phyloP scores from a whole-genome alignment of 139 green algal genomes.

The Chlorella sp. region DNA sequence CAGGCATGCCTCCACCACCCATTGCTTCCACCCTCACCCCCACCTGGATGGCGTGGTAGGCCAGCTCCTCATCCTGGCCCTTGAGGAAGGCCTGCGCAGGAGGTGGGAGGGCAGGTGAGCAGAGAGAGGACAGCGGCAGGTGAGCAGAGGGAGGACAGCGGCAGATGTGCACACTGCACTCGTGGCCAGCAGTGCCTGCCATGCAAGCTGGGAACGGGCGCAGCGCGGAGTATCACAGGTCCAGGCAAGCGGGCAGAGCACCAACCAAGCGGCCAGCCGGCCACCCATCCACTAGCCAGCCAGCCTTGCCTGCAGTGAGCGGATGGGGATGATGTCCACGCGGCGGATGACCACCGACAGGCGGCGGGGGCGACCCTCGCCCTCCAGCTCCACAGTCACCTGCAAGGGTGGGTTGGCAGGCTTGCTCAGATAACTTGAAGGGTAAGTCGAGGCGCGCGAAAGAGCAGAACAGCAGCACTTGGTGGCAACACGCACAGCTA shows the following conservation, averaged over 20 bases:
- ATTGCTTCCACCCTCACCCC: not conserved
- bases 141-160: not conserved
- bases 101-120: not conserved
- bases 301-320: constrained; percentile 10
- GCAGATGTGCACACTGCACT: too few relatives aligned
- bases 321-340: constrained; percentile 36
- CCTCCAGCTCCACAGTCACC: constrained; percentile 26
- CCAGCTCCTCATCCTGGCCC: constrained; percentile 39
- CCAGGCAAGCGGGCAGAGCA: not conserved
- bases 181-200: not conserved
- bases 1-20: too few relatives aligned
- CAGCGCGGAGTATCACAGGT: too few relatives aligned
- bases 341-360: constrained; percentile 35
- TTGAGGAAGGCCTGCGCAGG: not conserved
- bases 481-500: too few relatives aligned
- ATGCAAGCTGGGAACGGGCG: too few relatives aligned
- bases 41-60: constrained; percentile 55
- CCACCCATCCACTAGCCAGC: too few relatives aligned
- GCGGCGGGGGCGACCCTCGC: constrained; percentile 21
- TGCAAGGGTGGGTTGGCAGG: not conserved
- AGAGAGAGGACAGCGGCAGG: not conserved
- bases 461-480: too few relatives aligned
- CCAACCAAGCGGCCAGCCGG: not conserved
- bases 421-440: not conserved
- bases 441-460: too few relatives aligned